phyloP scores from a whole-genome alignment of 176 grass and related monocot genomes.

The Zea mays region Zm-B73-REFERENCE-NAM-5.0 NC_050101.1:69204501-69205000 shows the following conservation, averaged over 20 bases:
- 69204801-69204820: conserved; percentile 99
- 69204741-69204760: conserved; percentile 79
- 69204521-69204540: conserved; percentile 94
- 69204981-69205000: no score
- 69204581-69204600: conserved; percentile 98
- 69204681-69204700: conserved; percentile 28
- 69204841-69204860: neutral
- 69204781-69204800: conserved; percentile 95
- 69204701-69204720: conserved; percentile 92
- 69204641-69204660: conserved; percentile 90
- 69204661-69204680: no score
- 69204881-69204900: no score
- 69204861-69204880: no score
- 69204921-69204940: no score
- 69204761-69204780: conserved; percentile 96
- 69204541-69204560: conserved; percentile 98
- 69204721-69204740: conserved; percentile 85
- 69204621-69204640: neutral
- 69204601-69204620: conserved; percentile 6
- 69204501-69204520: conserved; percentile 98
- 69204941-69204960: no score
- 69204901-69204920: no score
- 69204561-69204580: conserved; percentile 92
- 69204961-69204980: no score
- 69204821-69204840: conserved; percentile 74